Percentiles rank a stretch among this genome's conserved stretches.
Conservation (phyloP, 179 eudicot species). For the Heliamphora pulchella region DNA sequence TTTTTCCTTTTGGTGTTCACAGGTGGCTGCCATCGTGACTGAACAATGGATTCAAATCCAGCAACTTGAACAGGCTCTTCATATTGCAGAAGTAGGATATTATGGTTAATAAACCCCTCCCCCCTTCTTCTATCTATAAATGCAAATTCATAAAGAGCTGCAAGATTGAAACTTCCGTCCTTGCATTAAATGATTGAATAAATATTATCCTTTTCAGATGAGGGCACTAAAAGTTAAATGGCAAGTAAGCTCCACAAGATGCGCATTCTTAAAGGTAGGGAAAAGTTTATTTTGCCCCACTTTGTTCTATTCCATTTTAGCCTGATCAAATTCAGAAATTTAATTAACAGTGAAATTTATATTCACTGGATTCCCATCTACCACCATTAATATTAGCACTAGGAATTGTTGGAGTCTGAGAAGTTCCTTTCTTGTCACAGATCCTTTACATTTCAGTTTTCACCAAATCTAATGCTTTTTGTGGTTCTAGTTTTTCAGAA, state of each 20-base stretch:
- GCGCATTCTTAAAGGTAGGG: slow-evolving; percentile 57
- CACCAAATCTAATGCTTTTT: slow-evolving; percentile 6
- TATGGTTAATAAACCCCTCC: slow-evolving; percentile 11
- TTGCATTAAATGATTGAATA: slow-evolving; percentile 12
- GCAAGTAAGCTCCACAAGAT: slow-evolving; percentile 38
- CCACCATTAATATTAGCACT: background rate
- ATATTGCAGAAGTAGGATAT: slow-evolving; percentile 55
- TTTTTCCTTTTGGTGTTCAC: slow-evolving; percentile 13
- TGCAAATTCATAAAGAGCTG: background rate
- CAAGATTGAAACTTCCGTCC: background rate
- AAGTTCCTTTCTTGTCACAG: slow-evolving; percentile 5
- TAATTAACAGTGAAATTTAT: background rate
- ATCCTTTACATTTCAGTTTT: slow-evolving; percentile 6
- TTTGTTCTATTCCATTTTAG: background rate
- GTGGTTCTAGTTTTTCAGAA: slow-evolving; percentile 37
- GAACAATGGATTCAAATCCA: slow-evolving; percentile 94
- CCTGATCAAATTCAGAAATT: background rate
- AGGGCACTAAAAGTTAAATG: slow-evolving; percentile 37
- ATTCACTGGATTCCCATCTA: background rate
- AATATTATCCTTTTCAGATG: slow-evolving; percentile 34
- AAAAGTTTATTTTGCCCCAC: background rate
- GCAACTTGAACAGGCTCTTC: slow-evolving; percentile 84
- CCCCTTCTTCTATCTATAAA: background rate
- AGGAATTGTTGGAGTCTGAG: background rate
- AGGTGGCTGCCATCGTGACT: slow-evolving; percentile 64